Conservation (phyloP, 73 alveolate species). For the Breviolum minutum region DNA sequence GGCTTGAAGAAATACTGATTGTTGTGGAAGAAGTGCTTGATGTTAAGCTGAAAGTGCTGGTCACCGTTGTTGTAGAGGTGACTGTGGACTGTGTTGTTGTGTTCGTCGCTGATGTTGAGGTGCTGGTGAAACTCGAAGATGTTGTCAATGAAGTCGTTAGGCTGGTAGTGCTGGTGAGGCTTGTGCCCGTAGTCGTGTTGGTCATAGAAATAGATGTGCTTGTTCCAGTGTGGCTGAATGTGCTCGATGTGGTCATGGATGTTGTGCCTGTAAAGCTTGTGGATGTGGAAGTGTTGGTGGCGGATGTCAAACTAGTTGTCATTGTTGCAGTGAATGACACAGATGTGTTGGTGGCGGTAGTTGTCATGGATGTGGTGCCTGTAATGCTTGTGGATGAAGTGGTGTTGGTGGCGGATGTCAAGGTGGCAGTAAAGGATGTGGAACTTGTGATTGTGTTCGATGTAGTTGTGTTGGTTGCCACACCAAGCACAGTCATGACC, state of each 20-base stretch:
- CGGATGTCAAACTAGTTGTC: not conserved
- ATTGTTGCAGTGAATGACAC: not conserved
- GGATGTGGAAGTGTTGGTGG: not conserved
- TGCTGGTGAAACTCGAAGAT: not conserved
- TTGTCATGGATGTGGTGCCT: not conserved
- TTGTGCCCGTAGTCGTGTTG: not conserved
- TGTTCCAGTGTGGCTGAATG: not conserved
- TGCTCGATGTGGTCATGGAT: not conserved
- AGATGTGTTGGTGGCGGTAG: not conserved
- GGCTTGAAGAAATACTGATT: not conserved
- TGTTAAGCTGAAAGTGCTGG: not conserved
- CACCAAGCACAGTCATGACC: not conserved
- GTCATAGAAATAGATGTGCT: not conserved
- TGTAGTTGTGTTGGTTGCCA: not conserved
- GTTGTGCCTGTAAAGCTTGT: not conserved
- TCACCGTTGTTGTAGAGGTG: slow-evolving; percentile 12
- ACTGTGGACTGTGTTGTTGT: slow-evolving; percentile 7
- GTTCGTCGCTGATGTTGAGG: not conserved
- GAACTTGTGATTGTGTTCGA: not conserved
- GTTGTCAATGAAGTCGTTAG: not conserved
- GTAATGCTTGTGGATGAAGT: not conserved
- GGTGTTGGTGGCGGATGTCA: not conserved
- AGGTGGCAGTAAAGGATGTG: not conserved
- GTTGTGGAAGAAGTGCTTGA: not conserved
- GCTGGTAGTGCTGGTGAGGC: not conserved